Evolutionary conservation across 108 stramenopile species (phyloP), one percentile per base, ranked within the genome.

Genomic region (Nitzschia sp.): DNA sequence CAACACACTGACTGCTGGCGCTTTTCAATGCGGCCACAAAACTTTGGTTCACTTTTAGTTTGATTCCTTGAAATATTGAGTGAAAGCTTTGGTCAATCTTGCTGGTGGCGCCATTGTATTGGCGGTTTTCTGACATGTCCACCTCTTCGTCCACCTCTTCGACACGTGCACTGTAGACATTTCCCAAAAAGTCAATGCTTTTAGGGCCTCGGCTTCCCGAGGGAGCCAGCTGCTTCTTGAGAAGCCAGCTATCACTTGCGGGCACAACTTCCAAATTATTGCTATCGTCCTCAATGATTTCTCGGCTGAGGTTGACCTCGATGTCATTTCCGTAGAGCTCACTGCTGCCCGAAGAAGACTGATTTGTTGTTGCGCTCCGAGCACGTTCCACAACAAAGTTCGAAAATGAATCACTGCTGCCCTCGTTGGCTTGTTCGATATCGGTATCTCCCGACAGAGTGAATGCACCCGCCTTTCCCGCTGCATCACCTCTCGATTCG

Each of bases 141-240:
- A 9, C 38, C 2, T 58, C 57, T 29, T 58, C 57, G 57, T 58
- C 30, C 38, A 41, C 13, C 13, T 3, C 29, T 29, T 31, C 29
- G 11, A 61, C 23, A 13, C 38, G 41, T 6, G 60, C 23, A 44
- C 60, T 61, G 41, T 61, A 61, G 19, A 61, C 33, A n/a, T 61
- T 41, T 5, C 60, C 60, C n/a, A 41, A 19, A 23, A 61, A 61
- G 26, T 61, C 26, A 45, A 61, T 61, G 0, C 21, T 45, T 23
- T 41, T 38, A n/a, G 38, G n/a, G 1, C 60, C 60, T 41, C 60
- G 17, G 9, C 38, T 61, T 2, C 38, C 38, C 4, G 60, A 22
- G 0, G 36, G 17, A 1, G 38, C 60, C 13, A 58, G 19, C 48
- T 50, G 17, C 17, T 16, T 19, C 31, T 15, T 15, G 29, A 27